Conservation (phyloP, 768 basidiomycete species). For the Boletus sp. region DNA sequence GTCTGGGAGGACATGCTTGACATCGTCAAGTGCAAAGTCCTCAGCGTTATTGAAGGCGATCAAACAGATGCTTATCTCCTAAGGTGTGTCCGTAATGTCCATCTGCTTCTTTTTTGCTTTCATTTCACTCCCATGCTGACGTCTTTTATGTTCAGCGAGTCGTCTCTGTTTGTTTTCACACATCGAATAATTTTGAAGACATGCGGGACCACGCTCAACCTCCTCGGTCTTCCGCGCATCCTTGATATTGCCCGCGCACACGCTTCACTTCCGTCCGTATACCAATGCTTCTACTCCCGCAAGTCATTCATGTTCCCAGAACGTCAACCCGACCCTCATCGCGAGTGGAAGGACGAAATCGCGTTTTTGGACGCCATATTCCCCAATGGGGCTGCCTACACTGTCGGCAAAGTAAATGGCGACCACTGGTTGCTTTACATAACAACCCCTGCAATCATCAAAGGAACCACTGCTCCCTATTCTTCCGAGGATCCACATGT, state of each 20-base stretch:
- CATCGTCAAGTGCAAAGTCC: constrained; percentile 94
- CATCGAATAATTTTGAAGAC: constrained; percentile 98
- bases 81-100: constrained; percentile 55
- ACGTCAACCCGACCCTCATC: constrained; percentile 87
- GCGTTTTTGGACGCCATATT: constrained; percentile 90
- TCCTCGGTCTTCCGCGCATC: constrained; percentile 91
- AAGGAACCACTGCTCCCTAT: constrained; percentile 21
- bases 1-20: constrained; percentile 98
- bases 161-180: constrained; percentile 91
- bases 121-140: constrained; percentile 13
- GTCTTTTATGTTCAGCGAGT: constrained; percentile 66
- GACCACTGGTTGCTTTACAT: constrained; percentile 99
- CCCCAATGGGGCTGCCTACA: constrained; percentile 87
- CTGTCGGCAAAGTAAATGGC: constrained; percentile 95
- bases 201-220: constrained; percentile 97
- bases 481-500: constrained; percentile 18
- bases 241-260: constrained; percentile 83
- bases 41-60: constrained; percentile 84
- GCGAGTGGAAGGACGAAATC: constrained; percentile 92
- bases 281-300: constrained; percentile 95
- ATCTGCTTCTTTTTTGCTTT: constrained; percentile 1
- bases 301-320: constrained; percentile 99
- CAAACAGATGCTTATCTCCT: constrained; percentile 95
- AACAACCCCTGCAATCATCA: constrained; percentile 53
- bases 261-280: constrained; percentile 66